Conservation (phyloP, 345 rosid genomes). For the Rhodamnia rubescens region DNA sequence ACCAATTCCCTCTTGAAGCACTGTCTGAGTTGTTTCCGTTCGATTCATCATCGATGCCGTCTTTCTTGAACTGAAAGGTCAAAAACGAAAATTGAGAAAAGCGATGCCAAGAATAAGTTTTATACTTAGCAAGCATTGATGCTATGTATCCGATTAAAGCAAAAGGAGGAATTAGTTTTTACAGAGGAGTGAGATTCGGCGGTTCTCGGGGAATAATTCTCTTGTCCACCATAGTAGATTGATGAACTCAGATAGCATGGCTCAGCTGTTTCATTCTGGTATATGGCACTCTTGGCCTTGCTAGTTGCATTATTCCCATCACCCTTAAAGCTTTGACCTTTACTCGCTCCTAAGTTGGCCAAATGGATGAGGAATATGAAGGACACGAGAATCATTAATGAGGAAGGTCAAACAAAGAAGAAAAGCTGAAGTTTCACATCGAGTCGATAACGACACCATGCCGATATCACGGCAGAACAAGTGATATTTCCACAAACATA, state of each 20-base stretch:
- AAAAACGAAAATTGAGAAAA: background rate
- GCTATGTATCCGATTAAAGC: background rate
- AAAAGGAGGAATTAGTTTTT: background rate
- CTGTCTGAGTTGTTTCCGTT: constrained; percentile 37
- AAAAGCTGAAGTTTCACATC: background rate
- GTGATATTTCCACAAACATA: background rate
- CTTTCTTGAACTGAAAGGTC: constrained; percentile 43
- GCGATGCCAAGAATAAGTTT: background rate
- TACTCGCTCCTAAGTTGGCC: background rate
- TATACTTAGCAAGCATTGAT: background rate
- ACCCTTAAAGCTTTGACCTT: constrained; percentile 8
- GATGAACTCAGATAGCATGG: constrained; percentile 81
- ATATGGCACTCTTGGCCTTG: constrained; percentile 24
- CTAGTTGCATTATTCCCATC: constrained; percentile 9
- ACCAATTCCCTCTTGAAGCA: constrained; percentile 94
- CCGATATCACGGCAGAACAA: background rate
- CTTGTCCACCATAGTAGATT: constrained; percentile 93
- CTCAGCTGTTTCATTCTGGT: constrained; percentile 46
- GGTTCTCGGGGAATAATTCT: constrained; percentile 55
- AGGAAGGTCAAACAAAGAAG: background rate
- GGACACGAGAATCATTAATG: background rate
- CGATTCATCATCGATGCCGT: constrained; percentile 37
- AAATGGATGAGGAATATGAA: background rate
- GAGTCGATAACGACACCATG: background rate
- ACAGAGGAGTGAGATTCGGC: constrained; percentile 29